Conservation (phyloP, 148 eudicot species). For the Linanthus parryae region DNA sequence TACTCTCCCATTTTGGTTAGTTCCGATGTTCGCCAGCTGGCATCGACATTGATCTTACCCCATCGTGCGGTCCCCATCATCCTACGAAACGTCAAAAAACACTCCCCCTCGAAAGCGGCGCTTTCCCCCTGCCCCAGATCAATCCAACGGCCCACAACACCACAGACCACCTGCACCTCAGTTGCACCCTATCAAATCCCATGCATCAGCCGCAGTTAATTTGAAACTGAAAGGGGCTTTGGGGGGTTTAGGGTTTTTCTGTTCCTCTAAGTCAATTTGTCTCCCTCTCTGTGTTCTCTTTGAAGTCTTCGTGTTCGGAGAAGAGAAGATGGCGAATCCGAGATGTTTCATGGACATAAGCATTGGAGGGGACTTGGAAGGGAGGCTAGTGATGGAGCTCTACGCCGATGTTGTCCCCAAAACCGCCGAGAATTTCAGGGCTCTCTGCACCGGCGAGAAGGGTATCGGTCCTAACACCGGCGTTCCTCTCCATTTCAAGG, state of each 20-base stretch:
- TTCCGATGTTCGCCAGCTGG: too few species aligned
- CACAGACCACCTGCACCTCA: too few species aligned
- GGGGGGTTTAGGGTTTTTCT: slow-evolving; percentile 10
- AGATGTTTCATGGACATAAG: slow-evolving; percentile 66
- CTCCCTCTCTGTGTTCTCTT: not conserved
- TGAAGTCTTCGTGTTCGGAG: not conserved
- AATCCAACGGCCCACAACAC: too few species aligned
- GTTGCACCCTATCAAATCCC: too few species aligned
- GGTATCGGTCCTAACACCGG: slow-evolving; percentile 48
- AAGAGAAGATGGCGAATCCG: slow-evolving; percentile 27
- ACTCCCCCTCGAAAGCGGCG: too few species aligned
- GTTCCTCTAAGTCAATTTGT: slow-evolving; percentile 6
- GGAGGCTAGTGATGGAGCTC: slow-evolving; percentile 69
- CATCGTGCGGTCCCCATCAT: too few species aligned
- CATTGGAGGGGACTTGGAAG: slow-evolving; percentile 69
- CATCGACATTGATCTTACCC: too few species aligned
- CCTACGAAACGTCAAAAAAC: too few species aligned
- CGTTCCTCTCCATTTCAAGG: slow-evolving; percentile 69
- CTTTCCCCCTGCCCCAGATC: too few species aligned
- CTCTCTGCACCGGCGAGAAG: slow-evolving; percentile 76
- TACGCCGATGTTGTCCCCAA: slow-evolving; percentile 65
- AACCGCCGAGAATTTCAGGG: slow-evolving; percentile 84
- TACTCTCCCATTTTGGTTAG: too few species aligned
- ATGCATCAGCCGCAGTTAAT: too few species aligned
- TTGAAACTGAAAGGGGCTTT: too few species aligned